Percentiles rank a stretch among this genome's conserved stretches.
Conservation (phyloP, 441 rosid species). For the Aquilaria agallochum region DNA sequence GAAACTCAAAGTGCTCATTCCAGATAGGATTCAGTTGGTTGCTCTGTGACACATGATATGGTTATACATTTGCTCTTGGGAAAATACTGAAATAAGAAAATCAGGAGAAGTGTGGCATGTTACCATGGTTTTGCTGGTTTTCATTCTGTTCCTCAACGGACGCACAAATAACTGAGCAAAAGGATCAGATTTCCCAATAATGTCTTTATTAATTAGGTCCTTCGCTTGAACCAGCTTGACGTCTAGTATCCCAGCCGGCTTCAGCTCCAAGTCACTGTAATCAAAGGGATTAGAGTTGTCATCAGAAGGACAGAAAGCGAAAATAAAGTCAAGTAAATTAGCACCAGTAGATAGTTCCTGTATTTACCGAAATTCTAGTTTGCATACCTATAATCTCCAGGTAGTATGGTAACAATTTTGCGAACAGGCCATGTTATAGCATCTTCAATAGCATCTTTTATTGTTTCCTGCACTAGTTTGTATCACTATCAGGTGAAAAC, state of each 20-base stretch:
- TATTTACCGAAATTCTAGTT: not conserved
- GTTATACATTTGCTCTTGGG: slow-evolving; percentile 10
- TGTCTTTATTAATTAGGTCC: slow-evolving; percentile 80
- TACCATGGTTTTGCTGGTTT: slow-evolving; percentile 85
- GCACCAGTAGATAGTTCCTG: not conserved
- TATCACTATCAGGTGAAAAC: slow-evolving; percentile 8
- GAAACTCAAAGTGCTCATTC: slow-evolving; percentile 92
- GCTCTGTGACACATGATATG: slow-evolving; percentile 33
- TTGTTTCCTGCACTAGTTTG: slow-evolving; percentile 58
- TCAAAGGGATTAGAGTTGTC: slow-evolving; percentile 6
- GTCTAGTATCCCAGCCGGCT: slow-evolving; percentile 86
- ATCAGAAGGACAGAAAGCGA: not conserved
- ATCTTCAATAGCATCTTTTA: slow-evolving; percentile 85
- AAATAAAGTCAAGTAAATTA: not conserved
- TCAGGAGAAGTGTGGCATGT: slow-evolving; percentile 13
- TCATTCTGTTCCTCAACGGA: slow-evolving; percentile 67
- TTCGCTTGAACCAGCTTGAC: slow-evolving; percentile 98
- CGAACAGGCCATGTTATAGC: slow-evolving; percentile 95
- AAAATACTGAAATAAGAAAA: not conserved
- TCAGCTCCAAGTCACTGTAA: slow-evolving; percentile 81
- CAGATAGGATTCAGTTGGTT: slow-evolving; percentile 87
- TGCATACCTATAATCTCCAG: slow-evolving; percentile 92
- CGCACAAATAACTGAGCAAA: slow-evolving; percentile 72
- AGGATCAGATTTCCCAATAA: slow-evolving; percentile 97
- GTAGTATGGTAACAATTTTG: slow-evolving; percentile 75